phyloP scores from a whole-genome alignment of 495 filamentous ascomycete species.

The Aspergillus wentii region DNA sequence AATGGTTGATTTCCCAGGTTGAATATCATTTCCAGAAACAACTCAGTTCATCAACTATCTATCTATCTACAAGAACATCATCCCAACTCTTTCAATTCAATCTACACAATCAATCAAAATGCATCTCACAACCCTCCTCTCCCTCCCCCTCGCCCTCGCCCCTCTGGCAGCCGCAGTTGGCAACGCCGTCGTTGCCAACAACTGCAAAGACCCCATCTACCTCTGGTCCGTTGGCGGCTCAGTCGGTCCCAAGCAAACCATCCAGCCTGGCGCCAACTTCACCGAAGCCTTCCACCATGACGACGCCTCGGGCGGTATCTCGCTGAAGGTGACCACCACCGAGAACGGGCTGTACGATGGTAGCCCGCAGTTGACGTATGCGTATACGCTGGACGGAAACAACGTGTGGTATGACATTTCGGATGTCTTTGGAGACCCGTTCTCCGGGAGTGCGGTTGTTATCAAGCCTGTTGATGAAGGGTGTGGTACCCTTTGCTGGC shows the following conservation, averaged over 20 bases:
- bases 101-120: too few species aligned
- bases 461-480: slow-evolving; percentile 19
- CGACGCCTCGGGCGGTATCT: slow-evolving; percentile 32
- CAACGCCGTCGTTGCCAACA: slow-evolving; percentile 35
- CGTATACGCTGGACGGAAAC: slow-evolving; percentile 34
- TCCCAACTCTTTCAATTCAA: too few species aligned
- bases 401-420: slow-evolving; percentile 43
- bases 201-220: slow-evolving; percentile 30
- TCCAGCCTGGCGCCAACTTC: slow-evolving; percentile 14
- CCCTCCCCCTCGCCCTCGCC: slow-evolving; percentile 10
- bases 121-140: too few species aligned
- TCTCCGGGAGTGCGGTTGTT: slow-evolving; percentile 29
- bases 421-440: slow-evolving; percentile 40
- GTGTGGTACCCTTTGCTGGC: slow-evolving; percentile 35
- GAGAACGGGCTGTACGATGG: slow-evolving; percentile 37
- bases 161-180: slow-evolving; percentile 22
- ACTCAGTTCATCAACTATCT: too few species aligned
- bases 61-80: too few species aligned
- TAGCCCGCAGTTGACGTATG: slow-evolving; percentile 32
- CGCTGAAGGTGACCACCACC: slow-evolving; percentile 36
- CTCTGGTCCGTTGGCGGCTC: slow-evolving; percentile 39
- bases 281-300: slow-evolving; percentile 27
- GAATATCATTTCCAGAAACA: too few species aligned
- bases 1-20: too few species aligned
- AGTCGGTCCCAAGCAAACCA: slow-evolving; percentile 19